phyloP scores from a whole-genome alignment of 192 early-diverging fungal species.

The Backusella luteola region DNA sequence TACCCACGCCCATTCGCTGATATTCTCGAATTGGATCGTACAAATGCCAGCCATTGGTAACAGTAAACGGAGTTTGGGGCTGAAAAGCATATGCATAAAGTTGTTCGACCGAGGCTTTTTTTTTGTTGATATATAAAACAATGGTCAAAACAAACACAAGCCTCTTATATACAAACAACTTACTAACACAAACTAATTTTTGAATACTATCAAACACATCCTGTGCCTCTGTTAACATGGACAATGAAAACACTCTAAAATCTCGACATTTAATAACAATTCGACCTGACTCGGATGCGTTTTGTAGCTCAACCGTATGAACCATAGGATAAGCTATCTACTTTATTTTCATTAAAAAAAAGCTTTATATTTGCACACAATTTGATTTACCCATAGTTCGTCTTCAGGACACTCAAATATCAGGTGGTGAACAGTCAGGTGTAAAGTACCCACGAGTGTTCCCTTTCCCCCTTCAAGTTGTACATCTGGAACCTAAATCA shows the following conservation, averaged over 20 bases:
- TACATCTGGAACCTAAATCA: slow-evolving; percentile 37
- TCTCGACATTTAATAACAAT: slow-evolving; percentile 73
- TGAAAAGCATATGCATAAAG: slow-evolving; percentile 80
- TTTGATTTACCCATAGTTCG: slow-evolving; percentile 63
- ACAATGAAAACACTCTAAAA: slow-evolving; percentile 73
- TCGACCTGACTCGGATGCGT: slow-evolving; percentile 31
- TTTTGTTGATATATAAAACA: not conserved
- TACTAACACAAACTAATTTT: slow-evolving; percentile 75
- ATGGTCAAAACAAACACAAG: not conserved
- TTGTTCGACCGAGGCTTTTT: slow-evolving; percentile 60
- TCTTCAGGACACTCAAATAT: slow-evolving; percentile 53
- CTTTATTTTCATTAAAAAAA: not conserved
- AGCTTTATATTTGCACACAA: not conserved
- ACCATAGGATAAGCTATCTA: slow-evolving; percentile 82
- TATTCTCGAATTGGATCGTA: slow-evolving; percentile 81
- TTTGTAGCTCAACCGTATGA: slow-evolving; percentile 71
- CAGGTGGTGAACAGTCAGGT: slow-evolving; percentile 76
- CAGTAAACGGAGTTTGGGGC: slow-evolving; percentile 40
- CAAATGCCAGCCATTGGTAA: slow-evolving; percentile 59
- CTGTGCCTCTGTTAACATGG: slow-evolving; percentile 61
- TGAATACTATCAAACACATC: slow-evolving; percentile 80
- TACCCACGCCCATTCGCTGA: slow-evolving; percentile 78
- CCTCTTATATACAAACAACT: slow-evolving; percentile 19
- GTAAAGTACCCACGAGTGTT: slow-evolving; percentile 52
- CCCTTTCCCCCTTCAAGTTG: slow-evolving; percentile 37